Evolutionary conservation across 2,329 filamentous ascomycete species (phyloP), one percentile per base, ranked within the genome.

Genomic region (Cordyceps pruinosa): DNA sequence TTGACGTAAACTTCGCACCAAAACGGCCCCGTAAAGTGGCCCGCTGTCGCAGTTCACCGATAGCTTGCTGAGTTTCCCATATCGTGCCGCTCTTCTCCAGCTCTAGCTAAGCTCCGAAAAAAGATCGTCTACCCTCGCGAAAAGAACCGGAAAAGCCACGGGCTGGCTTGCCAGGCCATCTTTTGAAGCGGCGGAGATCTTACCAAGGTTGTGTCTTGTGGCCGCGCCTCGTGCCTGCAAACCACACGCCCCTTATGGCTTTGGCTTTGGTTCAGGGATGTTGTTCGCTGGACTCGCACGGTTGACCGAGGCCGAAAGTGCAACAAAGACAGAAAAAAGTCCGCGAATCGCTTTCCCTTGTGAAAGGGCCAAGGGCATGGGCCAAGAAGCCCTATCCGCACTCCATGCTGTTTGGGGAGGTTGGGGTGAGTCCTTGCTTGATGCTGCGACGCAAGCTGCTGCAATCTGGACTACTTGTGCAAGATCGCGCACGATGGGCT

Each of bases 401-500:
- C 47, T 42, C 37, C 19, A 30, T 32, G 26, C 37, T 15, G 17
- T 34, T 44, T 39, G 32, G 7, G 8, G 30, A 46, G 19, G 39
- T 30, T 28, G 41, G 41, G 3, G 13, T 23, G 39, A 35, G 32
- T n/a, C 12, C 8, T 23, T 15, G n/a, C n/a, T 26, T 37, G 21
- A 54, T 45, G 19, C 10, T n/a, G 23, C 5, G 23, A 46, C 34
- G 41, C 19, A 46, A 30, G 26, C 17, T 10, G 41, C 50, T 35
- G 37, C 30, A 37, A 21, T 54, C 23, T 21, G 30, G 42, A 35
- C 50, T 19, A 44, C 39, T 34, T 35, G 50, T 17, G 44, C 52
- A 35, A 47, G 42, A 48, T 55, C 42, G 50, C 39, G 50, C 39
- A 44, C 39, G 42, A 47, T 55, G 42, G 15, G 52, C 52, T 47